These are phyloP conservation scores for Conoideocrella luteorostrata DNA, from an alignment of 2,329 filamentous ascomycete species.

Conservation along the genomic window DNA sequence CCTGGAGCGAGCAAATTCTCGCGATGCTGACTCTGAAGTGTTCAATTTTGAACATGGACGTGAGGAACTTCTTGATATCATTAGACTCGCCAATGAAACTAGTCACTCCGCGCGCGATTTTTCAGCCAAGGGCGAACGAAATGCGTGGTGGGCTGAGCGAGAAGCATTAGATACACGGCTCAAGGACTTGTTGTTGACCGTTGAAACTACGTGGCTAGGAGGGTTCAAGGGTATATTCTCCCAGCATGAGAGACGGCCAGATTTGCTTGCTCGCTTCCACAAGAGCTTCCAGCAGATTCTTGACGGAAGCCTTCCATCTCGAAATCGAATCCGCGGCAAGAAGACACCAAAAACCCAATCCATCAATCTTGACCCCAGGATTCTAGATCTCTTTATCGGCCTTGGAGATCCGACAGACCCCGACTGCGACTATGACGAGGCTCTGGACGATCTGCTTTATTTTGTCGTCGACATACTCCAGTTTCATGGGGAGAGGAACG, in stretches of 20 bases:
- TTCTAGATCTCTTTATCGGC: constrained; percentile 83
- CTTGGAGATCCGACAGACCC: constrained; percentile 67
- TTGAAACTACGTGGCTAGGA: constrained; percentile 91
- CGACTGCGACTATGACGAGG: constrained; percentile 73
- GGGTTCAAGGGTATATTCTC: constrained; percentile 95
- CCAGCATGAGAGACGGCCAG: constrained; percentile 55
- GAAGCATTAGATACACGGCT: constrained; percentile 73
- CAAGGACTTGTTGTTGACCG: constrained; percentile 70
- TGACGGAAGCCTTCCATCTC: constrained; percentile 78
- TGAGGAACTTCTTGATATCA: constrained; percentile 74
- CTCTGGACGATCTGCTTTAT: constrained; percentile 86
- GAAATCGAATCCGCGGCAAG: constrained; percentile 55
- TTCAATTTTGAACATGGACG: constrained; percentile 81
- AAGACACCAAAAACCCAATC: constrained; percentile 37
- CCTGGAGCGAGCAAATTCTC: constrained; percentile 71
- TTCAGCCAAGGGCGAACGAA: constrained; percentile 66
- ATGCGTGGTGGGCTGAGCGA: constrained; percentile 84
- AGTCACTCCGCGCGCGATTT: constrained; percentile 70
- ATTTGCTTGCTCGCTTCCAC: constrained; percentile 68
- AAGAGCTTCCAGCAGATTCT: constrained; percentile 72
- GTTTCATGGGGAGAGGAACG: constrained; percentile 92
- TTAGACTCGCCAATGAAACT: constrained; percentile 72
- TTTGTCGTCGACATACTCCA: constrained; percentile 95
- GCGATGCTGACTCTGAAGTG: constrained; percentile 69
- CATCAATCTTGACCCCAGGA: constrained; percentile 49